Conservation (phyloP, 805 yeast species). For the Saccharomycopsis malanga region DNA sequence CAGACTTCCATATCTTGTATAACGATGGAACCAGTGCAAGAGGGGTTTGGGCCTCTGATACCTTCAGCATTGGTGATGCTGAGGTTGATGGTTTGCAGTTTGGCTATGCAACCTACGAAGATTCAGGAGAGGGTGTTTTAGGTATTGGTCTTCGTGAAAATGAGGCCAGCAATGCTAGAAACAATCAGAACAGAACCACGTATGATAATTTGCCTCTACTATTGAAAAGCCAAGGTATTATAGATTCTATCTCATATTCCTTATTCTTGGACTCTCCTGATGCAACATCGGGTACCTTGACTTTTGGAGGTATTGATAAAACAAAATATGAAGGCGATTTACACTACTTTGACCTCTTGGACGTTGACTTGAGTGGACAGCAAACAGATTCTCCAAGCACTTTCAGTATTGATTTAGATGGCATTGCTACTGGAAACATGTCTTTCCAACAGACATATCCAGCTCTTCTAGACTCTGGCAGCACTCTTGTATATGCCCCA, state of each 20-base stretch:
- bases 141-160: conserved; percentile 67
- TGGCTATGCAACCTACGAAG: conserved; percentile 20
- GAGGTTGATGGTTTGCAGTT: conserved; percentile 7
- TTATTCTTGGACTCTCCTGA: conserved; percentile 45
- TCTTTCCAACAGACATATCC: conserved; percentile 23
- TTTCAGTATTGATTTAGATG: conserved; percentile 32
- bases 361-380: conserved; percentile 28
- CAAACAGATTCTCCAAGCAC: conserved; percentile 42
- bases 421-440: conserved; percentile 24
- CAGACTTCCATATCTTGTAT: conserved; percentile 35
- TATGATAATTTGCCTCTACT: conserved; percentile 53
- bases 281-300: conserved; percentile 42
- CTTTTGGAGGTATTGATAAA: conserved; percentile 70
- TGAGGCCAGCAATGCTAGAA: conserved; percentile 35
- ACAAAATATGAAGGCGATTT: conserved; percentile 54
- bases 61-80: conserved; percentile 31
- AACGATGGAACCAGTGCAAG: conserved; percentile 42
- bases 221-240: conserved; percentile 51
- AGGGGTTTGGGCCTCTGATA: conserved; percentile 49
- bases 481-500: conserved; percentile 46
- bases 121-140: conserved; percentile 46
- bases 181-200: conserved; percentile 23
- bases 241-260: conserved; percentile 51
- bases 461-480: conserved; percentile 50
- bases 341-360: conserved; percentile 44